Conservation (phyloP, 2,329 filamentous ascomycete genomes). For the Nemania serpens region DNA sequence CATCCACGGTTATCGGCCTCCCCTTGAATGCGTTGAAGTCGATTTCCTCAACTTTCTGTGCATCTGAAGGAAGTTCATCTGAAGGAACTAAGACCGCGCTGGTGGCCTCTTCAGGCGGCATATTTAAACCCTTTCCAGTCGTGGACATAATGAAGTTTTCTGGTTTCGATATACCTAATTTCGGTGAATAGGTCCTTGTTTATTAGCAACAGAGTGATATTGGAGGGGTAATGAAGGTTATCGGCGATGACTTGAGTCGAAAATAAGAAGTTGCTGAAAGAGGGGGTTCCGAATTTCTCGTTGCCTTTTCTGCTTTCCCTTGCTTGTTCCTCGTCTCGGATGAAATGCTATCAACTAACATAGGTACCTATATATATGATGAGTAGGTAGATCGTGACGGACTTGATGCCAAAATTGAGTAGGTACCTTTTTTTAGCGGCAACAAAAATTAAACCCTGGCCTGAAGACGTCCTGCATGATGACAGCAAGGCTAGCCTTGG, state of each 20-base stretch:
- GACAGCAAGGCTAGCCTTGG: conserved; percentile 17
- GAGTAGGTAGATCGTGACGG: neutral
- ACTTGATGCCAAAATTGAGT: neutral
- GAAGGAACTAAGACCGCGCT: conserved; percentile 86
- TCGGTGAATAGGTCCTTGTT: neutral
- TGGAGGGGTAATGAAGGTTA: neutral
- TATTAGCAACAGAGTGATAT: neutral
- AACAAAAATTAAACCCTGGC: conserved; percentile 19
- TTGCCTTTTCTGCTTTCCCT: neutral
- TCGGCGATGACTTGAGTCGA: neutral
- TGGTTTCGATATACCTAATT: neutral
- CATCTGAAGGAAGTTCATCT: conserved; percentile 75
- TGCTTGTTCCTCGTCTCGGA: no score
- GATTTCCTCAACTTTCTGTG: conserved; percentile 84
- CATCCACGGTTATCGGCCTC: conserved; percentile 79
- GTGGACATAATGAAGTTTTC: conserved; percentile 33
- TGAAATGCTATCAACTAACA: no score
- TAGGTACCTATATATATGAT: neutral
- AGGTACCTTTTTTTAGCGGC: conserved; percentile 5
- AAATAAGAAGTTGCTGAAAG: neutral
- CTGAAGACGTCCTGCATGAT: conserved; percentile 21
- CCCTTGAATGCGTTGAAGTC: conserved; percentile 85
- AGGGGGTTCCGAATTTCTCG: neutral
- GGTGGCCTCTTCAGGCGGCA: conserved; percentile 66
- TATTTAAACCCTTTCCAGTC: conserved; percentile 38